A percentile compares a stretch with the other conserved stretches of the same genome.
Evolutionary conservation across 371 early-diverging fungal genomes (phyloP).

Genomic region (Mucor piriformis): DNA sequence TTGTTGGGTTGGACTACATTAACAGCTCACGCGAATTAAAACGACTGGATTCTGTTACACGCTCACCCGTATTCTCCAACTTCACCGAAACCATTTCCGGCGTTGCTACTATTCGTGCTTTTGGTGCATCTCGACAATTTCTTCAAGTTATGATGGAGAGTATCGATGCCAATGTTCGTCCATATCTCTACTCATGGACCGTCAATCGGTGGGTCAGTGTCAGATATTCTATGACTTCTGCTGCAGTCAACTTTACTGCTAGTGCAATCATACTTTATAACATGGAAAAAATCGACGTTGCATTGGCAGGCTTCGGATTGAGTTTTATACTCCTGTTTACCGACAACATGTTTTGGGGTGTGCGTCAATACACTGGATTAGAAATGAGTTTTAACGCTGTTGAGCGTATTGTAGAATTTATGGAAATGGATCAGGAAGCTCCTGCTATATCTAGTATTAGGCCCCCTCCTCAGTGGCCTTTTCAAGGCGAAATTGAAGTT

Average conservation of each 20-base stretch:
- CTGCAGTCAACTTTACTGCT: conserved; percentile 67
- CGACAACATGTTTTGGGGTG: conserved; percentile 41
- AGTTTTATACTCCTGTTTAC: conserved; percentile 74
- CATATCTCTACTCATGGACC: conserved; percentile 80
- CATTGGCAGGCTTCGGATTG: conserved; percentile 80
- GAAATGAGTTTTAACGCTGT: conserved; percentile 84
- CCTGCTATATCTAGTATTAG: conserved; percentile 35
- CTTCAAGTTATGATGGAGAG: conserved; percentile 51
- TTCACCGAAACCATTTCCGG: conserved; percentile 73
- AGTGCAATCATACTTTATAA: conserved; percentile 59
- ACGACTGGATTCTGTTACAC: conserved; percentile 72
- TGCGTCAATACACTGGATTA: conserved; percentile 67
- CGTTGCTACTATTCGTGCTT: conserved; percentile 74
- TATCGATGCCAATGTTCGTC: conserved; percentile 67
- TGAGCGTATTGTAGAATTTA: conserved; percentile 85
- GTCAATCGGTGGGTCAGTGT: conserved; percentile 81
- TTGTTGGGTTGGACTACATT: conserved; percentile 64
- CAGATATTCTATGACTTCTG: conserved; percentile 74
- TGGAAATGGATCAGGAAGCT: conserved; percentile 73
- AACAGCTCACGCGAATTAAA: conserved; percentile 76
- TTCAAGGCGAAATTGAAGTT: conserved; percentile 65
- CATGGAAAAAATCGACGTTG: conserved; percentile 64
- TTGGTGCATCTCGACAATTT: conserved; percentile 63
- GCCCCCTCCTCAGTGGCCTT: conserved; percentile 77
- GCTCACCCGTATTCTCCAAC: conserved; percentile 72